A percentile compares a stretch with the other conserved stretches of the same genome.
phyloP scores from a whole-genome alignment of 129 eudicot genomes.

The Apium graveolens region DNA sequence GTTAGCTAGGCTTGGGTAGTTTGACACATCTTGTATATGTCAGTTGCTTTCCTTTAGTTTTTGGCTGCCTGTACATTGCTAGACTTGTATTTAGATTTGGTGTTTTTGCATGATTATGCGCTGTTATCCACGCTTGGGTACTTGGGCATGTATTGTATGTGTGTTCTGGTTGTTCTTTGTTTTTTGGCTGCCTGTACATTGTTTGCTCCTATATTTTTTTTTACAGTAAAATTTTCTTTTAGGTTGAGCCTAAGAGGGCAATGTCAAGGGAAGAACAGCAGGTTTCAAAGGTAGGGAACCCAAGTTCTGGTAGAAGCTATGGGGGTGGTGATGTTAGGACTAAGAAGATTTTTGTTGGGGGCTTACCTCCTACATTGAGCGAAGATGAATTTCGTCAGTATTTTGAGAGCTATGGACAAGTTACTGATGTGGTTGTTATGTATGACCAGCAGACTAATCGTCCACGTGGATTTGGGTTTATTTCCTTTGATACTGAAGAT shows the following conservation, averaged over 20 bases:
- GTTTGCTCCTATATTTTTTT: background rate
- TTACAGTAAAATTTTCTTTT: slow-evolving; percentile 1
- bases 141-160: background rate
- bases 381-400: slow-evolving; percentile 81
- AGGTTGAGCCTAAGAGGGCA: slow-evolving; percentile 94
- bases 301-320: slow-evolving; percentile 41
- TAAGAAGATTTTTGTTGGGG: slow-evolving; percentile 88
- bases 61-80: background rate
- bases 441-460: slow-evolving; percentile 86
- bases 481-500: slow-evolving; percentile 79
- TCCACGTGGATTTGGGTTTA: slow-evolving; percentile 86
- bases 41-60: background rate
- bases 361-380: slow-evolving; percentile 58
- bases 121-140: background rate
- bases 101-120: too few relatives aligned
- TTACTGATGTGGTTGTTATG: slow-evolving; percentile 85
- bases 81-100: background rate
- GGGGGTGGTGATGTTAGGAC: slow-evolving; percentile 64
- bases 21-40: background rate
- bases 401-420: slow-evolving; percentile 70
- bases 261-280: slow-evolving; percentile 89
- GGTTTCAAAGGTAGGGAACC: slow-evolving; percentile 50
- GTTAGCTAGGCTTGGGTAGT: background rate
- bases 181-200: background rate
- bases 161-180: background rate